Evolutionary conservation across 1,139 yeast species (phyloP).

Genomic region (Wickerhamomyces sp.): DNA sequence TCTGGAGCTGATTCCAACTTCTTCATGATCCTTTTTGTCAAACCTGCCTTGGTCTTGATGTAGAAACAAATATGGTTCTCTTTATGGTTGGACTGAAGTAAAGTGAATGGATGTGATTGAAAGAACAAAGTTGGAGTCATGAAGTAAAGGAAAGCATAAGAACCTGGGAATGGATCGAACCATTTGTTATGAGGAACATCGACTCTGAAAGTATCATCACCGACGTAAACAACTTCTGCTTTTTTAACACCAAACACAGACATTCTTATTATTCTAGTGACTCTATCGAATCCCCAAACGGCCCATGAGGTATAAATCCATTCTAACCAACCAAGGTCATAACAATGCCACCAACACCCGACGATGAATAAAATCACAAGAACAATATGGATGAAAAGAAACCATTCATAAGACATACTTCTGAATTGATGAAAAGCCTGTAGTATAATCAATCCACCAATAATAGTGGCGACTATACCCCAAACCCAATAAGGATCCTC

Average conservation of each 20-base stretch:
- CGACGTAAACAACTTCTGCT: slow-evolving; percentile 40
- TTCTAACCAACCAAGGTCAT: slow-evolving; percentile 36
- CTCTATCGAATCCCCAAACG: slow-evolving; percentile 29
- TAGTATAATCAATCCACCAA: slow-evolving; percentile 34
- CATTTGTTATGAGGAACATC: slow-evolving; percentile 28
- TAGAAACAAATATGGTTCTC: slow-evolving; percentile 32
- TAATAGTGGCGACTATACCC: slow-evolving; percentile 45
- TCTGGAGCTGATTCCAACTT: slow-evolving; percentile 4
- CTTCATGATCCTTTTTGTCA: slow-evolving; percentile 30
- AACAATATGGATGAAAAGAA: slow-evolving; percentile 46
- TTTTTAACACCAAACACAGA: slow-evolving; percentile 25
- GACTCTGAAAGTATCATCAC: slow-evolving; percentile 35
- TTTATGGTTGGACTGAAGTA: slow-evolving; percentile 25
- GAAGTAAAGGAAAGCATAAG: slow-evolving; percentile 31
- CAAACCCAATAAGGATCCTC: slow-evolving; percentile 23
- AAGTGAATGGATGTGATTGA: slow-evolving; percentile 53
- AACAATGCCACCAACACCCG: slow-evolving; percentile 55
- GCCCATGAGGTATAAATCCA: slow-evolving; percentile 30
- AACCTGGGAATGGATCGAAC: slow-evolving; percentile 35
- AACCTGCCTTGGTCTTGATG: slow-evolving; percentile 42
- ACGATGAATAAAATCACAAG: slow-evolving; percentile 46
- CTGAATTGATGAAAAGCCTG: slow-evolving; percentile 44
- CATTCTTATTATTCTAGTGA: slow-evolving; percentile 23
- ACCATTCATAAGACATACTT: slow-evolving; percentile 52
- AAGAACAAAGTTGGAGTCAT: slow-evolving; percentile 42